Conservation (phyloP, 257 asterid genomes). For the Lavandula angustifolia region DNA sequence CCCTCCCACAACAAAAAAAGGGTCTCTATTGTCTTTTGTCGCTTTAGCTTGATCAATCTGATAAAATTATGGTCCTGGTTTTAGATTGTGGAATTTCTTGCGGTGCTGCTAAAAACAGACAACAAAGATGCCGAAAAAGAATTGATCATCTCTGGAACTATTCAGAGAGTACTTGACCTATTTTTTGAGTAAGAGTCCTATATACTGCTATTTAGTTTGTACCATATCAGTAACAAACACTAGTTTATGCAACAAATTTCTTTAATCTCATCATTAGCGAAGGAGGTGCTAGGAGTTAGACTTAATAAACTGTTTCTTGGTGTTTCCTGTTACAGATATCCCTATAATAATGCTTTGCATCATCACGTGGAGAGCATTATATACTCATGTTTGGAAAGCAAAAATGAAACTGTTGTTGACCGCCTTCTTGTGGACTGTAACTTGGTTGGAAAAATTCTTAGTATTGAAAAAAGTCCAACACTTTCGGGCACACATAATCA, state of each 20-base stretch:
- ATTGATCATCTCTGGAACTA: constrained; percentile 82
- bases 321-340: constrained; percentile 58
- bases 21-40: neutral
- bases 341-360: constrained; percentile 89
- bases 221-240: neutral
- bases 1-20: too few relatives aligned
- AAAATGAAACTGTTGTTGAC: constrained; percentile 50
- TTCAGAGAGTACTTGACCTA: constrained; percentile 74
- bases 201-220: constrained; percentile 5
- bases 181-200: constrained; percentile 73
- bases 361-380: constrained; percentile 93
- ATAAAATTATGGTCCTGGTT: constrained; percentile 26
- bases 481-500: constrained; percentile 55
- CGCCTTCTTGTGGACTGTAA: constrained; percentile 77
- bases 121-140: constrained; percentile 77
- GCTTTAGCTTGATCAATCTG: constrained; percentile 16
- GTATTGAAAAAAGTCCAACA: constrained; percentile 58
- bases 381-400: constrained; percentile 82
- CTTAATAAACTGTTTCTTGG: constrained; percentile 20
- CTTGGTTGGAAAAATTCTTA: constrained; percentile 71
- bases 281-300: constrained; percentile 15
- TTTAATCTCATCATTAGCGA: constrained; percentile 3
- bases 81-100: constrained; percentile 85
- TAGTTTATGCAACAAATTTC: constrained; percentile 15
- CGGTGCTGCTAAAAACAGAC: constrained; percentile 80